Conservation (phyloP, 169 alveolate genomes). For the Cystoisospora suis region DNA sequence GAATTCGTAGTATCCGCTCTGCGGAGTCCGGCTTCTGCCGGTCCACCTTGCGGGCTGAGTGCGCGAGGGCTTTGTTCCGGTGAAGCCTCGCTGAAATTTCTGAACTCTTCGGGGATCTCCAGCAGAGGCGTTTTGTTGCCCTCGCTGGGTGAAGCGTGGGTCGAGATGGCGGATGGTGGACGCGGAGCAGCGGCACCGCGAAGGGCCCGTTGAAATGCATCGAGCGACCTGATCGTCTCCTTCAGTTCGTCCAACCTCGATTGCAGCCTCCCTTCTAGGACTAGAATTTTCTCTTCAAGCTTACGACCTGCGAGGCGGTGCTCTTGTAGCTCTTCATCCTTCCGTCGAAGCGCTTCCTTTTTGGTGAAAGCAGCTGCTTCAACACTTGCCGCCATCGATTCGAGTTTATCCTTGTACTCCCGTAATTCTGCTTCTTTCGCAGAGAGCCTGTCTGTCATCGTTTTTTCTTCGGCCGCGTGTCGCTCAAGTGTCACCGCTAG, state of each 20-base stretch:
- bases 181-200: neutral
- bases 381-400: neutral
- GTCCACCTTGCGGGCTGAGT: too few species aligned
- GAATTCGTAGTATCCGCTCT: too few species aligned
- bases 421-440: neutral
- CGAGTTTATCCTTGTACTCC: neutral
- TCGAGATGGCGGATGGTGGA: neutral
- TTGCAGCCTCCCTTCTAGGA: slow-evolving; percentile 4
- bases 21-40: too few species aligned
- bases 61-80: neutral
- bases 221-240: slow-evolving; percentile 2
- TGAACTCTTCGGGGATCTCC: slow-evolving; percentile 4
- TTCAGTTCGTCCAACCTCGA: neutral
- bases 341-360: neutral
- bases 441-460: neutral
- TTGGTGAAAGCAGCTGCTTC: neutral
- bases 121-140: neutral
- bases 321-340: neutral
- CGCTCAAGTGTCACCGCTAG: neutral
- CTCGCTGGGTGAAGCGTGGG: neutral
- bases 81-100: neutral
- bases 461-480: neutral
- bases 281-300: neutral
- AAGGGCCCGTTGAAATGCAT: neutral
- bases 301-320: neutral